Evolutionary conservation across 1,284 basidiomycete genomes (phyloP).

Genomic region (Melampsora medusae): DNA sequence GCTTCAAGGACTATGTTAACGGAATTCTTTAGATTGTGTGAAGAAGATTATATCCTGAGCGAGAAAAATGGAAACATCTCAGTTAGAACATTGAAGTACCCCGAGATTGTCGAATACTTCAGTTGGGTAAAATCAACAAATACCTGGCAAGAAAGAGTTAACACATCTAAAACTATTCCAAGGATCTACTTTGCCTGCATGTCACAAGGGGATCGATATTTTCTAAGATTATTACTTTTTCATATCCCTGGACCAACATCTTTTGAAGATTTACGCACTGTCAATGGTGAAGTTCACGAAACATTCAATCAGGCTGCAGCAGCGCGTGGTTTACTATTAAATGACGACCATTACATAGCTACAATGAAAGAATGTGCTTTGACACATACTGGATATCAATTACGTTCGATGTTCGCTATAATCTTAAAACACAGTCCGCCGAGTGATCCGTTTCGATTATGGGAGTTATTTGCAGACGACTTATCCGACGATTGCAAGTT

Average conservation of each 20-base stretch:
- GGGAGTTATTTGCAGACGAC: neutral
- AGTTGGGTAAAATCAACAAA: no score
- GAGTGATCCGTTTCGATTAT: neutral
- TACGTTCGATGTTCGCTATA: neutral
- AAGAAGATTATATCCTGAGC: no score
- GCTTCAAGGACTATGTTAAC: no score
- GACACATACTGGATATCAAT: neutral
- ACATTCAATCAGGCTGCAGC: neutral
- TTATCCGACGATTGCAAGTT: neutral
- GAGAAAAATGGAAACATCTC: no score
- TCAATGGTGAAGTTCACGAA: neutral
- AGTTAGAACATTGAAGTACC: no score
- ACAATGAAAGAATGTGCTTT: neutral
- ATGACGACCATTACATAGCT: neutral
- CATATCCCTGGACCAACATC: neutral
- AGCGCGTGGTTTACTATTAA: neutral
- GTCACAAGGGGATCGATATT: neutral
- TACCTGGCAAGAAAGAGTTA: no score
- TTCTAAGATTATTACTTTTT: neutral
- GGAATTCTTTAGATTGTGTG: no score
- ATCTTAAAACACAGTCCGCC: constrained; percentile 9
- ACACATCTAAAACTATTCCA: no score
- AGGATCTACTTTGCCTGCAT: neutral
- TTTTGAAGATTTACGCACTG: neutral
- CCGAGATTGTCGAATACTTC: no score